phyloP scores from a whole-genome alignment of 345 rosid species.

The Brassica incana region DNA sequence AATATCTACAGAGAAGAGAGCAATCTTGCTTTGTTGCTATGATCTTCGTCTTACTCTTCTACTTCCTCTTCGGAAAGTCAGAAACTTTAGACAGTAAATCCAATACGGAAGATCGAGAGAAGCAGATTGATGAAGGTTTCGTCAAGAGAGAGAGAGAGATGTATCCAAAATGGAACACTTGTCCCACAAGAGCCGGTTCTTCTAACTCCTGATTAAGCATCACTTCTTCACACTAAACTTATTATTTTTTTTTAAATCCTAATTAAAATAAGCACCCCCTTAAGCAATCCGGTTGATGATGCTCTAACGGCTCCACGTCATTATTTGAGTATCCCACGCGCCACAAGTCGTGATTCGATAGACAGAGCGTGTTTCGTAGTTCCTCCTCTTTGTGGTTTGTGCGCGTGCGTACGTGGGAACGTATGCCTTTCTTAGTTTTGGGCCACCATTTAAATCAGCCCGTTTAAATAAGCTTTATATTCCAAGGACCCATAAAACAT shows the following conservation, averaged over 20 bases:
- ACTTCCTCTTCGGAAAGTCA: neutral
- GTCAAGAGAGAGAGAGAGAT: too few relatives aligned
- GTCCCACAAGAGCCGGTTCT: too few relatives aligned
- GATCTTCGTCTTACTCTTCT: neutral
- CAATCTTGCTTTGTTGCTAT: neutral
- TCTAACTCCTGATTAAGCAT: too few relatives aligned
- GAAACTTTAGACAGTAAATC: slow-evolving; percentile 8
- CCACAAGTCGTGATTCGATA: neutral
- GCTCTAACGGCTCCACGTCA: neutral
- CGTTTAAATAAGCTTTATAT: neutral
- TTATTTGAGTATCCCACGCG: neutral
- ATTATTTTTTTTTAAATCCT: too few relatives aligned
- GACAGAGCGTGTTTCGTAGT: slow-evolving; percentile 4
- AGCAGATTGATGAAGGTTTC: neutral
- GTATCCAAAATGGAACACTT: too few relatives aligned
- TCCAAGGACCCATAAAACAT: neutral
- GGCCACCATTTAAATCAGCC: slow-evolving; percentile 8
- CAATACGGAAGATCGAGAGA: slow-evolving; percentile 19
- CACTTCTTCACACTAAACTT: too few relatives aligned
- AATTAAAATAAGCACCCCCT: too few relatives aligned
- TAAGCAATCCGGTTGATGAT: too few relatives aligned
- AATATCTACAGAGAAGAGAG: neutral
- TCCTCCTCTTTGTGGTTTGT: neutral
- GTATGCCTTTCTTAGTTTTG: neutral
- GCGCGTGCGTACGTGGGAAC: neutral